These are phyloP conservation scores for Phytophthora sp. DNA, from an alignment of 352 stramenopile genomes.

Conservation along the genomic window DNA sequence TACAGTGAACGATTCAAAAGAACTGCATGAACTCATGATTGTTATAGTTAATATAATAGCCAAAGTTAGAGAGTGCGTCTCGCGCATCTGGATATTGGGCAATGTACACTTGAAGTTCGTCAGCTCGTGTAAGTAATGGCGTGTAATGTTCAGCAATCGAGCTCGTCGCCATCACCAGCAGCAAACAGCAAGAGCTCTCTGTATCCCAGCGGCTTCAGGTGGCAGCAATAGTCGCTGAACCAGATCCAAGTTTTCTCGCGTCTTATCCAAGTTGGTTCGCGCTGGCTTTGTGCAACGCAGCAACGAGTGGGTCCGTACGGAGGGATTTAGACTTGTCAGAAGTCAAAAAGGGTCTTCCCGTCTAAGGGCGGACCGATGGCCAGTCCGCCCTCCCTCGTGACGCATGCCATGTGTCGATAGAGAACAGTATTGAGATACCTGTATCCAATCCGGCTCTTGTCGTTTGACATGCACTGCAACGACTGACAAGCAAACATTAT, in stretches of 20 bases:
- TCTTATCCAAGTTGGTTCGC: too few relatives aligned
- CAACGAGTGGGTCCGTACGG: too few relatives aligned
- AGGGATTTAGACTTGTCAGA: too few relatives aligned
- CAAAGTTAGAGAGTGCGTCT: neutral
- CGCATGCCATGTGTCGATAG: conserved; percentile 8
- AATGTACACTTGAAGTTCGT: conserved; percentile 25
- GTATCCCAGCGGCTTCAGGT: neutral
- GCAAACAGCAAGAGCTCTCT: neutral
- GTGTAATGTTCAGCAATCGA: neutral
- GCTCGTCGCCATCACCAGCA: neutral
- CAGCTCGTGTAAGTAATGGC: conserved; percentile 6
- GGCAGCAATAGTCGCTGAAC: neutral
- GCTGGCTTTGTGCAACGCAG: neutral
- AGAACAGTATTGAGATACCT: conserved; percentile 2
- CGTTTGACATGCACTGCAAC: conserved; percentile 4
- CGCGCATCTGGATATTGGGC: conserved; percentile 16
- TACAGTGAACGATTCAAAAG: too few relatives aligned
- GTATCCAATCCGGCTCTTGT: conserved; percentile 15
- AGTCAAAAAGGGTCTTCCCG: too few relatives aligned
- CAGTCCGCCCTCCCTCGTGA: conserved; percentile 7
- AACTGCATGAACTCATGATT: too few relatives aligned
- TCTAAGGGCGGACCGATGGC: neutral
- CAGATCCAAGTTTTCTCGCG: too few relatives aligned
- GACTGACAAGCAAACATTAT: conserved; percentile 14
- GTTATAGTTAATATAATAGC: too few relatives aligned